Conservation (phyloP, 176 grass and related monocot species). For the Oryza punctata region DNA sequence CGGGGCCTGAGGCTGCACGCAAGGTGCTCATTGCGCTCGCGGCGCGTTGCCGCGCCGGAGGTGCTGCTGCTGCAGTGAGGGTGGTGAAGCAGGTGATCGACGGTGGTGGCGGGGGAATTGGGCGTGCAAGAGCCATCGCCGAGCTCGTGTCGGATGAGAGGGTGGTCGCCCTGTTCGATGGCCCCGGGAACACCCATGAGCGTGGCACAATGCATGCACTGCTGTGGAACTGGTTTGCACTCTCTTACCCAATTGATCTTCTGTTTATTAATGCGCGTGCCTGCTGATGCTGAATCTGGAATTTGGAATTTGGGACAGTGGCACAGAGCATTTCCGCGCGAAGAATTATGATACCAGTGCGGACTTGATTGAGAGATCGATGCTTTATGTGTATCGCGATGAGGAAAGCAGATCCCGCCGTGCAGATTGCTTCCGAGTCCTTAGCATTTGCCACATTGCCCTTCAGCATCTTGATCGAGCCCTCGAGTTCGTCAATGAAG, state of each 20-base stretch:
- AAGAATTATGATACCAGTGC: conserved; percentile 66
- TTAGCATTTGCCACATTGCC: conserved; percentile 74
- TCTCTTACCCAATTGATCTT: conserved; percentile 26
- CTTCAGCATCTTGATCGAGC: conserved; percentile 73
- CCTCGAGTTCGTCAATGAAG: conserved; percentile 79
- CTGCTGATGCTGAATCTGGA: conserved; percentile 13
- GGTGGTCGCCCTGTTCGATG: conserved; percentile 65
- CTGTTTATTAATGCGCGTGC: conserved; percentile 13
- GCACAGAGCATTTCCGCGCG: conserved; percentile 70
- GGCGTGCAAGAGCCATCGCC: conserved; percentile 52
- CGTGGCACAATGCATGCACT: conserved; percentile 76
- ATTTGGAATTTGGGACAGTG: conserved; percentile 56
- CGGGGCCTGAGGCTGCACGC: conserved; percentile 57
- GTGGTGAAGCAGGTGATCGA: conserved; percentile 68
- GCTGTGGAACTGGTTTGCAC: conserved; percentile 81
- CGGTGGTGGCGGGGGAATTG: conserved; percentile 37
- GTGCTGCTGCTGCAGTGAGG: conserved; percentile 60
- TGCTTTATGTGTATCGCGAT: conserved; percentile 79
- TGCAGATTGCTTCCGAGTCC: conserved; percentile 81
- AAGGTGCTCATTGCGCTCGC: conserved; percentile 62
- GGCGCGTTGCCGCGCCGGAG: conserved; percentile 53
- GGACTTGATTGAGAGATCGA: conserved; percentile 88
- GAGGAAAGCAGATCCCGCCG: conserved; percentile 76
- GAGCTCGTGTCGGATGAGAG: conserved; percentile 87
- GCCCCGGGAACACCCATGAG: conserved; percentile 51